A percentile compares a stretch with the other conserved stretches of the same genome.
Conservation (phyloP, 306 rosid genomes). For the Lablab purpureus region DNA sequence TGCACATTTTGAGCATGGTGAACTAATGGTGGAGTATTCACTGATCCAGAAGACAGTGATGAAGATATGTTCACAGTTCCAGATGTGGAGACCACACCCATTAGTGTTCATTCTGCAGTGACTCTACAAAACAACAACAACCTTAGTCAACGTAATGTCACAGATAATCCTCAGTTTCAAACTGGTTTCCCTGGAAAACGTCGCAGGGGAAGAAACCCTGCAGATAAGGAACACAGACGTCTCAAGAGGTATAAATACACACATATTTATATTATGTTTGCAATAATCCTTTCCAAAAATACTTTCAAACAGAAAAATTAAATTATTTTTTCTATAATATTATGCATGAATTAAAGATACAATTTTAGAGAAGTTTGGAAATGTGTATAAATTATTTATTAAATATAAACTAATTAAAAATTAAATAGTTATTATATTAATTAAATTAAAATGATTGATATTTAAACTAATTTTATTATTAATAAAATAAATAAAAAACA, state of each 20-base stretch:
- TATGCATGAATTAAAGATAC: too few species aligned
- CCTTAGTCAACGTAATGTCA: constrained; percentile 15
- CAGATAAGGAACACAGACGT: constrained; percentile 67
- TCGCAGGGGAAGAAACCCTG: constrained; percentile 69
- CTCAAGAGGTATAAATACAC: constrained; percentile 58
- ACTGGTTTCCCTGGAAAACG: constrained; percentile 52
- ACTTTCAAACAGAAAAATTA: too few species aligned
- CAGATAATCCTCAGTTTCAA: constrained; percentile 41
- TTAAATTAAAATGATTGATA: too few species aligned
- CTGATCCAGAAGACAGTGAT: constrained; percentile 61
- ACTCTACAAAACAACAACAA: constrained; percentile 25
- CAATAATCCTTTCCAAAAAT: too few species aligned
- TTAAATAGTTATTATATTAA: too few species aligned
- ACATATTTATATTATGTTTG: too few species aligned
- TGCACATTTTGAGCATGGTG: neutral
- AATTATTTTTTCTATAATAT: too few species aligned
- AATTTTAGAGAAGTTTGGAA: too few species aligned
- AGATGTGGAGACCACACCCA: constrained; percentile 50
- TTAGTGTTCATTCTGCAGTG: constrained; percentile 17
- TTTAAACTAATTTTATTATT: too few species aligned
- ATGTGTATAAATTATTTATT: too few species aligned
- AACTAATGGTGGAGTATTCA: neutral
- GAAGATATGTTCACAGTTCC: constrained; percentile 73
- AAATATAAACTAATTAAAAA: too few species aligned
- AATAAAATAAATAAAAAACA: too few species aligned